phyloP scores from a whole-genome alignment of 129 eudicot species.

The Chrysanthemum makinoi region DNA sequence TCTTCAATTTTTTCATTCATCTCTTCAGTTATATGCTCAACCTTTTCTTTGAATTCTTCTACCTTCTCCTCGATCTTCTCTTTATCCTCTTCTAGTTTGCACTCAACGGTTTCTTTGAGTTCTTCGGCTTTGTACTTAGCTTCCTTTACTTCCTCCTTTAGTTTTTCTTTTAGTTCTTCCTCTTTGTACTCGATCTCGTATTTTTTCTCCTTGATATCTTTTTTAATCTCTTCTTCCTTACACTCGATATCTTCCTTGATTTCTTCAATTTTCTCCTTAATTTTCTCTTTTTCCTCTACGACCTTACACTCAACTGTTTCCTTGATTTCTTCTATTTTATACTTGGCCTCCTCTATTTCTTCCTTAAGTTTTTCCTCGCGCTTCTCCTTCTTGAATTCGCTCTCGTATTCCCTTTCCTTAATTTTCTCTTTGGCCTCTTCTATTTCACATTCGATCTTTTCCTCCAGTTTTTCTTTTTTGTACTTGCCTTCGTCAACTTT shows the following conservation, averaged over 20 bases:
- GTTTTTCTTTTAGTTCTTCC: conserved; percentile 21
- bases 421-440: conserved; percentile 25
- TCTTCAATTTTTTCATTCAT: conserved; percentile 18
- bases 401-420: conserved; percentile 23
- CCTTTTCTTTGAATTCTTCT: conserved; percentile 17
- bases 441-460: conserved; percentile 30
- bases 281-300: conserved; percentile 23
- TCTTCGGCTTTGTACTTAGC: conserved; percentile 18
- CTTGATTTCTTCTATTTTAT: conserved; percentile 23
- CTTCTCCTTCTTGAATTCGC: conserved; percentile 14
- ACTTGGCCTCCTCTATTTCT: conserved; percentile 20
- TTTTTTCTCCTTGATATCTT: conserved; percentile 9
- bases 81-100: conserved; percentile 19
- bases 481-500: conserved; percentile 18
- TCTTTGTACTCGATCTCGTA: conserved; percentile 19
- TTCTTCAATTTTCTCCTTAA: conserved; percentile 21
- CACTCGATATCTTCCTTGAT: conserved; percentile 13
- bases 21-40: conserved; percentile 15
- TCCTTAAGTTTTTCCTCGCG: conserved; percentile 17
- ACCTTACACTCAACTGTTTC: conserved; percentile 4
- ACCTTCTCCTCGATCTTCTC: conserved; percentile 21
- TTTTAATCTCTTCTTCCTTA: conserved; percentile 20
- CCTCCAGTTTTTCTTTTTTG: conserved; percentile 16
- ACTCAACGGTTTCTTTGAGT: conserved; percentile 18
- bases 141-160: conserved; percentile 20